Evolutionary conservation across 805 yeast genomes (phyloP), one percentile per base, ranked within the genome.

Genomic region (Blastobotrys chiropterorum): DNA sequence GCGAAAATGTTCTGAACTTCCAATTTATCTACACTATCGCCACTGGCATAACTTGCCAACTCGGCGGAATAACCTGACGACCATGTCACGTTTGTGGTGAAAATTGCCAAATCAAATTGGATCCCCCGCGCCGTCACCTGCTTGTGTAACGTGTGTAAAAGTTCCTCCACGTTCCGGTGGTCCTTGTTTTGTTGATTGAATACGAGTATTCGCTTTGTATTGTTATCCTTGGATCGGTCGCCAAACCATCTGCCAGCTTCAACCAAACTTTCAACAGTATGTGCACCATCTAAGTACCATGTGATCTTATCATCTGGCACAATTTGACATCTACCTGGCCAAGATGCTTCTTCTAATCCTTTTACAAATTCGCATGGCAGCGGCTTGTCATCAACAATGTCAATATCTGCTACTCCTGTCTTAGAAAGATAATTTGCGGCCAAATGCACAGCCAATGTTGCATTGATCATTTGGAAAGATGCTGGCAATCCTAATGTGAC

Each of bases 271-370:
- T 94, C 99, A 45, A 77, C 71, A 0, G 99, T 94, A 62, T 94
- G 99, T 0, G 99, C 98, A 16, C 99, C 99, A 69, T 94, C 99
- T 14, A 92, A 69, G 57, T 71, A 83, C 96, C 97, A 94, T n/a
- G 77, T 78, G 15, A 84, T 68, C 14, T 70, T 68, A 21, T 72
- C 72, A 20, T 71, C 75, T 3, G 59, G 54, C 30, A 88, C 67
- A 1, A 81, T 75, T 69, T 95, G 97, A 61, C 98, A 92, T 59
- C 99, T 75, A 0, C 99, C 99, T n/a, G 94, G 94, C 97, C 98
- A 94, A 44, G 74, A 70, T 0, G 95, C 86, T 1, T 68, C 53
- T 48, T 75, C 80, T 39, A 92, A 72, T 2, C 97, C 97, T 34
- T 56, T 48, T 40, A 64, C 43, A 47, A 68, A 58, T 50, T 60